Percentiles rank a stretch among this genome's conserved stretches.
phyloP scores from a whole-genome alignment of 108 stramenopile genomes.

The Nitzschia sp. region DNA sequence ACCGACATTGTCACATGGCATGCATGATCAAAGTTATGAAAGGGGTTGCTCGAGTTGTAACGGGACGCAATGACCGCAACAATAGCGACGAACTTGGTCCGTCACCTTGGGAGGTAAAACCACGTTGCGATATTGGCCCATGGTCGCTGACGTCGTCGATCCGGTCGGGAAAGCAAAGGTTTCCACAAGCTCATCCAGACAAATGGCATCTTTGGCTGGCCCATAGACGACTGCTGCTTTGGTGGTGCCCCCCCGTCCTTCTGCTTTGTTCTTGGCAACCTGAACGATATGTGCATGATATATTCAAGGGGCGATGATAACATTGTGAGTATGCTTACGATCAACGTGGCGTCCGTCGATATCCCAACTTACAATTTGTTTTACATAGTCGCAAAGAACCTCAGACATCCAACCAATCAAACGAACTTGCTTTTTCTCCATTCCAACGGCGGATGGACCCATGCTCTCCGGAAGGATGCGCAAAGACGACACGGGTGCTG shows the following conservation, averaged over 20 bases:
- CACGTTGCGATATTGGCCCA: background rate
- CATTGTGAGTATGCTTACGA: too few species aligned
- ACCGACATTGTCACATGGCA: conserved; percentile 57
- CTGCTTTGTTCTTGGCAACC: conserved; percentile 15
- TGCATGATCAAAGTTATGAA: conserved; percentile 68
- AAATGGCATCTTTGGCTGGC: background rate
- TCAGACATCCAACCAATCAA: conserved; percentile 18
- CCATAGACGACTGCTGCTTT: background rate
- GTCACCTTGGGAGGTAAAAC: conserved; percentile 6
- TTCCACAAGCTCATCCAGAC: conserved; percentile 20
- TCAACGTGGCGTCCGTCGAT: too few species aligned
- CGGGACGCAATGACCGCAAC: conserved; percentile 24
- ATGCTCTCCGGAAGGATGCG: background rate
- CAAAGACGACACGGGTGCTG: background rate
- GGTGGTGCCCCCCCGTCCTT: background rate
- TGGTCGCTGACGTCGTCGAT: background rate
- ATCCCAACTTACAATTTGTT: conserved; percentile 24
- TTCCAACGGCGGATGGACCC: background rate
- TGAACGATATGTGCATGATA: background rate
- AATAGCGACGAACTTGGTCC: conserved; percentile 23
- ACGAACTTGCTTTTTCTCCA: background rate
- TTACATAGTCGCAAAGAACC: conserved; percentile 22
- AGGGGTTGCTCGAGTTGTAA: conserved; percentile 49
- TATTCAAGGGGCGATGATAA: too few species aligned
- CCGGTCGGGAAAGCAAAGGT: background rate